A percentile compares a stretch with the other conserved stretches of the same genome.
These are phyloP conservation scores for Lactifluus subvellereus DNA, from an alignment of 768 basidiomycete species.

Conservation along the genomic window DNA sequence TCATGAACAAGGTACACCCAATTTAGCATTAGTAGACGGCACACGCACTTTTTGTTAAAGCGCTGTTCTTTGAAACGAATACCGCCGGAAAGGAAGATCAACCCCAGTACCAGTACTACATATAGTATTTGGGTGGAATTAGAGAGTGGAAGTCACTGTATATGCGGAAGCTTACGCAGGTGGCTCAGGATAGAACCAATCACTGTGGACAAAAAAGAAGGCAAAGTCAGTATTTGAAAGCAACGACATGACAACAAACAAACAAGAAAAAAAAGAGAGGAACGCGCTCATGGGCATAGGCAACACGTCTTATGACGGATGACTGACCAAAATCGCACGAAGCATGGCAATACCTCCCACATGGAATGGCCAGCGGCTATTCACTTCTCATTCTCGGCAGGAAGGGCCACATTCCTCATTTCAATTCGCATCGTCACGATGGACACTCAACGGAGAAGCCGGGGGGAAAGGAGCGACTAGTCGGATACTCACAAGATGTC, in stretches of 20 bases:
- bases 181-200: constrained; percentile 47
- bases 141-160: neutral
- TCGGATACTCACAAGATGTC: constrained; percentile 35
- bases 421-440: no score
- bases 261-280: neutral
- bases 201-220: constrained; percentile 28
- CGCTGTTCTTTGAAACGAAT: constrained; percentile 73
- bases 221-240: neutral
- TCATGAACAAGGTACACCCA: neutral
- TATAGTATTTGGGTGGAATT: constrained; percentile 11
- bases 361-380: no score
- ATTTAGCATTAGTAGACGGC: neutral
- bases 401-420: neutral
- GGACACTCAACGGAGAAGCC: neutral
- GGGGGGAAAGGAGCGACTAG: neutral
- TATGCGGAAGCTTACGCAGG: constrained; percentile 31
- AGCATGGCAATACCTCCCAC: neutral
- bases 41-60: constrained; percentile 59
- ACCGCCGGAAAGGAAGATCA: constrained; percentile 88
- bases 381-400: no score
- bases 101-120: constrained; percentile 73
- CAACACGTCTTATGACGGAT: neutral
- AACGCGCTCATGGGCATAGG: neutral
- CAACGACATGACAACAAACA: neutral
- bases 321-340: neutral